These are phyloP conservation scores for Choiromyces venosus DNA, from an alignment of 495 filamentous ascomycete species.

Conservation along the genomic window DNA sequence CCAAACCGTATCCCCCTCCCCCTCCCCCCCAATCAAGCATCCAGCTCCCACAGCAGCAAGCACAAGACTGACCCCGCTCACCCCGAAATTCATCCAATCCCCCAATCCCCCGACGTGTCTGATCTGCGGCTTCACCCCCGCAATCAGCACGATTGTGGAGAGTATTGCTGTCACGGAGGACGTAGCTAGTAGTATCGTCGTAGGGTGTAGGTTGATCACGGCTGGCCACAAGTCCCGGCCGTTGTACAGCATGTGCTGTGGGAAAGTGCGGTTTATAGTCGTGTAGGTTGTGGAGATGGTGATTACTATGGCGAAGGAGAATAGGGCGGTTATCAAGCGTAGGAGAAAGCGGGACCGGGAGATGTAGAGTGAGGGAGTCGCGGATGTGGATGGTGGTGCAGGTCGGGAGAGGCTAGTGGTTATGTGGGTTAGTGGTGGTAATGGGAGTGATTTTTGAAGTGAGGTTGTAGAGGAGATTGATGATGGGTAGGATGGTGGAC, in stretches of 20 bases:
- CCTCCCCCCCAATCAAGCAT: constrained; percentile 20
- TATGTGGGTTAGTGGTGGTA: constrained; percentile 4
- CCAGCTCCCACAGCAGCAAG: constrained; percentile 22
- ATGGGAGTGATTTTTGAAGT: not conserved
- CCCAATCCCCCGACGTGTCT: constrained; percentile 28
- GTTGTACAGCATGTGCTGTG: constrained; percentile 12
- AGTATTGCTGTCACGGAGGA: constrained; percentile 27
- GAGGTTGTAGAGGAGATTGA: not conserved
- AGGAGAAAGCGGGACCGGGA: constrained; percentile 33
- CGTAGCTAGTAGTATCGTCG: constrained; percentile 22
- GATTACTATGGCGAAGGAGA: constrained; percentile 23
- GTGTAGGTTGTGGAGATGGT: constrained; percentile 29
- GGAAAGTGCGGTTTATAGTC: constrained; percentile 25
- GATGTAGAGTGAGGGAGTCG: constrained; percentile 23
- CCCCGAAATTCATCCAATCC: constrained; percentile 25
- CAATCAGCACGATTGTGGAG: constrained; percentile 24
- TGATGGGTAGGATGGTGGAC: constrained; percentile 2
- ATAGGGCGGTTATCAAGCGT: constrained; percentile 26
- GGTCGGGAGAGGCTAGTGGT: constrained; percentile 17
- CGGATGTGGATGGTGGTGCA: constrained; percentile 15
- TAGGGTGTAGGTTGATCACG: constrained; percentile 26
- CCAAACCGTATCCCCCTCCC: constrained; percentile 19
- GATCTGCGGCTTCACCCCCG: constrained; percentile 22
- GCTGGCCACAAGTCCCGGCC: constrained; percentile 27
- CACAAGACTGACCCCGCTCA: constrained; percentile 17